Percentiles rank a stretch among this genome's conserved stretches.
Conservation (phyloP, 2,329 filamentous ascomycete species). For the Calonectria pteridis region DNA sequence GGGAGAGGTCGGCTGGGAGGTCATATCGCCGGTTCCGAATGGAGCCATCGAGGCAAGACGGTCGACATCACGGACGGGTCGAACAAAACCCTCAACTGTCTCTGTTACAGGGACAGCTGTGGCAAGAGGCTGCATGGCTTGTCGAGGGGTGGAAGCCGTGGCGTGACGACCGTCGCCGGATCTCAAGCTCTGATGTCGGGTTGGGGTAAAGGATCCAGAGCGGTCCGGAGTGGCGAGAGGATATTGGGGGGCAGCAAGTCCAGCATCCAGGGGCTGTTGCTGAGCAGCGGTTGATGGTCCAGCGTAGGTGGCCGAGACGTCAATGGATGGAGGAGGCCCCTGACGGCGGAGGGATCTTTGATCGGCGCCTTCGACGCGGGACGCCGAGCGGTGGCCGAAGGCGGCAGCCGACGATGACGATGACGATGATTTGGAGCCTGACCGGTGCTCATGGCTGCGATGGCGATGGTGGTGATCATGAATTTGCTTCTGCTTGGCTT, state of each 20-base stretch:
- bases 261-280: constrained; percentile 42
- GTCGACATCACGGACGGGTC: constrained; percentile 85
- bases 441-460: constrained; percentile 62
- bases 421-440: constrained; percentile 59
- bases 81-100: constrained; percentile 78
- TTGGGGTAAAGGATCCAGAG: constrained; percentile 39
- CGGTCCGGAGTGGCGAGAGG: constrained; percentile 40
- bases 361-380: constrained; percentile 67
- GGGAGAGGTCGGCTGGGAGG: constrained; percentile 92
- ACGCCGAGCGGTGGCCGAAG: constrained; percentile 65
- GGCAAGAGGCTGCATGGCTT: constrained; percentile 71
- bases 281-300: constrained; percentile 51
- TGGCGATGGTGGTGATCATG: constrained; percentile 65
- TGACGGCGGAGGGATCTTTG: constrained; percentile 78
- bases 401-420: constrained; percentile 43
- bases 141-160: constrained; percentile 63
- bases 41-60: constrained; percentile 86
- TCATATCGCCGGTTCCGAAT: constrained; percentile 74
- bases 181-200: constrained; percentile 65
- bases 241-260: constrained; percentile 39
- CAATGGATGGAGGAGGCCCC: constrained; percentile 80
- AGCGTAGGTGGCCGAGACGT: constrained; percentile 60
- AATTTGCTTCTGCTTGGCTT: constrained; percentile 79
- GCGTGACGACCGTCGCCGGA: constrained; percentile 63
- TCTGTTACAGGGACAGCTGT: constrained; percentile 77